These are phyloP conservation scores for Mucor lusitanicus DNA, from an alignment of 371 early-diverging fungal species.

Conservation along the genomic window DNA sequence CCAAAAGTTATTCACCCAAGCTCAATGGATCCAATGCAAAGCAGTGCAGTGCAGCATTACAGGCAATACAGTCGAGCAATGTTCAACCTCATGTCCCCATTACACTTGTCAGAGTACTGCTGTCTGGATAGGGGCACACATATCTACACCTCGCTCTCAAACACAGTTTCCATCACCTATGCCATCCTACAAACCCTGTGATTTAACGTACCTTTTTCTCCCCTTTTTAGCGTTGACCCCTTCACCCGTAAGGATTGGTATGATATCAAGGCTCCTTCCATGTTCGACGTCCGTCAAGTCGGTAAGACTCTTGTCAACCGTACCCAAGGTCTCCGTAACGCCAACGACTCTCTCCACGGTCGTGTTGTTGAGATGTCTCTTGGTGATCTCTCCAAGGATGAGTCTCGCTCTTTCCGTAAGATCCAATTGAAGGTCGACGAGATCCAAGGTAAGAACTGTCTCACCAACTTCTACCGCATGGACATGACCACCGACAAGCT, in stretches of 20 bases:
- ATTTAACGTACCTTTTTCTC: neutral
- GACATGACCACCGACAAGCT: no score
- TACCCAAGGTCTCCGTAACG: constrained; percentile 97
- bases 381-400: no score
- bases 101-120: no score
- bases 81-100: no score
- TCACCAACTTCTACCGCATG: no score
- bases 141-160: neutral
- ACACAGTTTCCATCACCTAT: neutral
- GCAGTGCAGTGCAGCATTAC: neutral
- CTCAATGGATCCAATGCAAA: neutral
- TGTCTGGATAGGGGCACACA: no score
- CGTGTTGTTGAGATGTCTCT: constrained; percentile 98
- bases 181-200: neutral
- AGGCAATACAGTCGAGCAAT: neutral
- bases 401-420: no score
- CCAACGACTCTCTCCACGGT: constrained; percentile 95
- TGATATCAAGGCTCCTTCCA: constrained; percentile 97
- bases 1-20: neutral
- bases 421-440: no score
- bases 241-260: constrained; percentile 99
- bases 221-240: constrained; percentile 83
- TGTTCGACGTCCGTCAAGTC: constrained; percentile 92
- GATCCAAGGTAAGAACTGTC: no score
- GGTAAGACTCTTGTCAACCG: constrained; percentile 99